Percentiles rank a stretch among this genome's conserved stretches.
These are phyloP conservation scores for Elsinoe necatrix DNA, from an alignment of 2,329 filamentous ascomycete species.

Conservation along the genomic window DNA sequence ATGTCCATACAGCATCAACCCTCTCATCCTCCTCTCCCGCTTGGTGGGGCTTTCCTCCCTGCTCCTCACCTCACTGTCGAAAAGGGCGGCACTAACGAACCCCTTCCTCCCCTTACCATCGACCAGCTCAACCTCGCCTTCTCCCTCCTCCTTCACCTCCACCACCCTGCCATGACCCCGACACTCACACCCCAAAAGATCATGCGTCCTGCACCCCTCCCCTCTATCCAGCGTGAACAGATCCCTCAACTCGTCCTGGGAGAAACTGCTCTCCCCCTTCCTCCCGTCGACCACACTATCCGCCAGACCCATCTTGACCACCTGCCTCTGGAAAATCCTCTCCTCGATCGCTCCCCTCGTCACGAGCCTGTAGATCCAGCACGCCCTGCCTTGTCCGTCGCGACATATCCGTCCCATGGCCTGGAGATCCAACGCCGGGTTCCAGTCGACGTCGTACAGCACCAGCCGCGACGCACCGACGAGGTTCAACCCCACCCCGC, in stretches of 20 bases:
- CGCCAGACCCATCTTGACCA: constrained; percentile 61
- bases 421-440: constrained; percentile 63
- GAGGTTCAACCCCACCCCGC: constrained; percentile 61
- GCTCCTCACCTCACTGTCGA: constrained; percentile 27
- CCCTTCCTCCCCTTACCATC: constrained; percentile 24
- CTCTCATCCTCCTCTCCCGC: constrained; percentile 37
- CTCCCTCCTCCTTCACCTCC: constrained; percentile 21
- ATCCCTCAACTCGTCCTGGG: constrained; percentile 56
- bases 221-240: constrained; percentile 57
- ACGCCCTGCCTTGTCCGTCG: constrained; percentile 60
- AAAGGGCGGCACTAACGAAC: constrained; percentile 34
- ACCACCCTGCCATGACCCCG: constrained; percentile 42
- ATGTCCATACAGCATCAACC: constrained; percentile 49
- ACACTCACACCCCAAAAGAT: constrained; percentile 56
- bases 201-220: constrained; percentile 57
- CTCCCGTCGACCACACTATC: constrained; percentile 65
- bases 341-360: constrained; percentile 53
- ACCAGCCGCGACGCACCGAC: constrained; percentile 62
- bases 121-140: constrained; percentile 10
- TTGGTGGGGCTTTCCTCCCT: constrained; percentile 29
- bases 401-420: constrained; percentile 68
- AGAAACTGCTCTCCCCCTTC: constrained; percentile 52
- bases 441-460: constrained; percentile 69
- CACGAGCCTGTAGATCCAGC: constrained; percentile 63
- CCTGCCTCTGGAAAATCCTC: constrained; percentile 68